Evolutionary conservation across 257 asterid species (phyloP), one percentile per base, ranked within the genome.

Genomic region (Penstemon newberryi): DNA sequence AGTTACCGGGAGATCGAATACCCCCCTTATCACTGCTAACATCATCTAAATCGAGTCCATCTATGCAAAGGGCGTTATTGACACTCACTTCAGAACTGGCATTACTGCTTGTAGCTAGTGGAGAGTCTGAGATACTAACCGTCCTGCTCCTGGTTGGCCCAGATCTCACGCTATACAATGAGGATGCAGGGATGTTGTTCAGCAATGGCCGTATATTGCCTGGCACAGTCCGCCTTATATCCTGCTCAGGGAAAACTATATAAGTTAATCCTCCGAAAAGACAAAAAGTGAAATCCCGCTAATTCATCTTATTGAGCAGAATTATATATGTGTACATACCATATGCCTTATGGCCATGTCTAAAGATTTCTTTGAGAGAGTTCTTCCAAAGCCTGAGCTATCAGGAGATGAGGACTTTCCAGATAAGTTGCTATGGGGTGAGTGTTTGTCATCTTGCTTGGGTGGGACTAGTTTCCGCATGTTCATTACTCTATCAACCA

Each of bases 341-440:
- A 94, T 94, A 67, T 94, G 98, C 67, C 99, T 79, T 56, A 94
- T 94, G 59, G 99, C 99, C 99, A 94, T 94, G 77, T 94, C 99
- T 71, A 94, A 77, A 41, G 99, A 94, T 78, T 91, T 94, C 89
- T 91, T 91, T 7, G 99, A 94, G 15, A 94, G 91, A 38, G 90
- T 87, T 82, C 99, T 87, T 64, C 99, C 98, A 69, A 94, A 91
- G 13, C 98, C 99, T 15, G 87, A 71, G 81, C 96, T 87, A 72
- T 91, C 99, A 11, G 97, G 97, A 12, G 97, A 90, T 7, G 91
- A 82, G 60, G 96, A 84, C 79, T 92, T 92, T 18, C 88, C 96
- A 41, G 96, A 92, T 75, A 88, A 81, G 81, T 87, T 90, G 75
- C 97, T 84, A 60, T 66, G 83, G 15, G 96, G 97, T 2, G 97